Base-by-base conservation (phyloP, 139 green algal species). In the Picochlorum sp. region DNA sequence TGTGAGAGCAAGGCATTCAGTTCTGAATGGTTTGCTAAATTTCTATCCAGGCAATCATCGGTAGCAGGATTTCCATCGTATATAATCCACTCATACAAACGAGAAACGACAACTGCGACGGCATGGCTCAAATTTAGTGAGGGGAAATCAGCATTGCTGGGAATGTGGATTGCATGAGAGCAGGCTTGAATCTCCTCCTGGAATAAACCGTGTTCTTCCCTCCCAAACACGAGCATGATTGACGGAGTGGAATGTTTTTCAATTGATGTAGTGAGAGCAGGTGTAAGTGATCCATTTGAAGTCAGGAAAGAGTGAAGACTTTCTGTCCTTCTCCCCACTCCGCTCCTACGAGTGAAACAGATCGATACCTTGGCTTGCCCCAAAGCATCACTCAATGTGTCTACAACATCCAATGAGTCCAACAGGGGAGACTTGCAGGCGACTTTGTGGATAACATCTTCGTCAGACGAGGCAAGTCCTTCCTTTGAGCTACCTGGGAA, bases 91-190 rank as follows among this genome's bases (percentile, higher is more conserved):
- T 54, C 79, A 69, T 65, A 85, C 16, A 80, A 54, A 16, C 78
- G 64, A 1, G 69, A 59, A 38, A 91, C 68, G 58, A 85, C 73
- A 20, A 87, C 81, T 11, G 74, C 71, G 18, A 84, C 85, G 4
- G 85, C 83, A 60, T 92, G 85, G 4, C 75, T 86, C 56, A 92
- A 74, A 71, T 91, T 91, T 61, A 90, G 73, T 54, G 57, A 76
- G 16, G 74, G 69, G 60, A 83, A 79, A 45, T 41, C 57, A 18
- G 31, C 16, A 61, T 30, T 37, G 6, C 72, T 86, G 15, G 85
- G 85, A 21, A 92, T 88, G 55, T 72, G 68, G 65, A 85, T 89
- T 4, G 78, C 75, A 41, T 92, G 81, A 31, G 52, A 72, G 65
- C 85, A 89, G 41, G 82, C 68, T 54, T 67, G 52, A 67, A 92